These are phyloP conservation scores for Phytopythium montanum DNA, from an alignment of 352 stramenopile species.

Conservation along the genomic window DNA sequence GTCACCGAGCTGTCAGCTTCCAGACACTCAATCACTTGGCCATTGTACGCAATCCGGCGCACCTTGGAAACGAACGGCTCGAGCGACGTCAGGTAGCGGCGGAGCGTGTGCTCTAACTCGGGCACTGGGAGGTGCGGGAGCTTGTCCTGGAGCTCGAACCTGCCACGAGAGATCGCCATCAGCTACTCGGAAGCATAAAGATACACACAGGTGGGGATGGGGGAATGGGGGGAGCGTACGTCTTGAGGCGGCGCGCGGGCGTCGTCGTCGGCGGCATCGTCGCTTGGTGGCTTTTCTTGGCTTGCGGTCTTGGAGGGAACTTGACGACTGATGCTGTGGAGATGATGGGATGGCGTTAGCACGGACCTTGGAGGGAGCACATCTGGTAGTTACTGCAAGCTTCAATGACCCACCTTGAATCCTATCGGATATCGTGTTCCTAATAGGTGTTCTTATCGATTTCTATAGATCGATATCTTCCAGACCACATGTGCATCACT, in stretches of 20 bases:
- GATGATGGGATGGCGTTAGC: too few relatives aligned
- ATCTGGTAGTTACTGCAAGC: too few relatives aligned
- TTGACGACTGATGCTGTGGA: neutral
- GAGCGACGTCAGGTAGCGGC: conserved; percentile 77
- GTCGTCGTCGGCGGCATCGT: neutral
- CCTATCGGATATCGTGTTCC: too few relatives aligned
- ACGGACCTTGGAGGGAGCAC: too few relatives aligned
- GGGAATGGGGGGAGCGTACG: neutral
- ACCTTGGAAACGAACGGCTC: conserved; percentile 52
- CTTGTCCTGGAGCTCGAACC: conserved; percentile 49
- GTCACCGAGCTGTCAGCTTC: conserved; percentile 23
- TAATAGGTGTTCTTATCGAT: too few relatives aligned
- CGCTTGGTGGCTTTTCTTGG: neutral
- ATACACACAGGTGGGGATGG: neutral
- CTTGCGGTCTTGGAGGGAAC: neutral
- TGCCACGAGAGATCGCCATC: neutral
- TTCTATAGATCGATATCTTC: too few relatives aligned
- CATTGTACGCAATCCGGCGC: conserved; percentile 15
- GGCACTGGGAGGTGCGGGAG: conserved; percentile 83
- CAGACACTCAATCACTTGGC: conserved; percentile 36
- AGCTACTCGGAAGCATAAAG: neutral
- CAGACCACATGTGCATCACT: too few relatives aligned
- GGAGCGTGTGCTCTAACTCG: conserved; percentile 76
- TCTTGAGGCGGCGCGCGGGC: conserved; percentile 2
- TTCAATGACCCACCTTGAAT: too few relatives aligned